Percentiles rank a stretch among this genome's conserved stretches.
Evolutionary conservation across 73 alveolate genomes (phyloP).

Genomic region (Uronychia setigera): DNA sequence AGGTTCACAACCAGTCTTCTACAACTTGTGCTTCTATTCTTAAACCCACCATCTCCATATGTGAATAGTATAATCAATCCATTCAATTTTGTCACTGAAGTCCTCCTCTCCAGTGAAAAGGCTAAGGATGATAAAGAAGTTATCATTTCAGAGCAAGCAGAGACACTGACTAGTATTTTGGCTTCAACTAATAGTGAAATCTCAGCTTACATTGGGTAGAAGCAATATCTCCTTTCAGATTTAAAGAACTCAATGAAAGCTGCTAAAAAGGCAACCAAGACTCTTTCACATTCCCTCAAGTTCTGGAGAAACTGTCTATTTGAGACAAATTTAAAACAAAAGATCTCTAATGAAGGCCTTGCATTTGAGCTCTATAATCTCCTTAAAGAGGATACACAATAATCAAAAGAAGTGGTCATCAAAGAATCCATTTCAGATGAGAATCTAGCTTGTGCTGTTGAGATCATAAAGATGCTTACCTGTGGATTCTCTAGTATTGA

Average conservation of each 20-base stretch:
- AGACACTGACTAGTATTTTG: background rate
- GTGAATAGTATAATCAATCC: background rate
- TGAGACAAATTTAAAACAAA: background rate
- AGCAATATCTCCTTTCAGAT: background rate
- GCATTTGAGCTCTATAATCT: slow-evolving; percentile 33
- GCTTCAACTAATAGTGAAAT: slow-evolving; percentile 1
- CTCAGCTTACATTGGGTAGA: background rate
- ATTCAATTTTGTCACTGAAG: background rate
- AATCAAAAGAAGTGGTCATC: background rate
- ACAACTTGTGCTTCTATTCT: background rate
- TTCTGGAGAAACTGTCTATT: background rate
- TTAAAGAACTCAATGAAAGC: background rate
- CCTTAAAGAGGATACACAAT: slow-evolving; percentile 3
- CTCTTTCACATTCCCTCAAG: background rate
- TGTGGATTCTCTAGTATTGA: slow-evolving; percentile 28
- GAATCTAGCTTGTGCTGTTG: slow-evolving; percentile 7
- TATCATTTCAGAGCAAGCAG: background rate
- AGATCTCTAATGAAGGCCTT: slow-evolving; percentile 9
- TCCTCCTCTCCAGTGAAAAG: background rate
- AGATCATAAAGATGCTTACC: slow-evolving; percentile 33
- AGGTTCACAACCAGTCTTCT: background rate
- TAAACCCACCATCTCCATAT: background rate
- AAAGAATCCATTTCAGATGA: background rate
- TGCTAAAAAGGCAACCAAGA: background rate
- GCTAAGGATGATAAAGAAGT: background rate